Percentiles rank a stretch among this genome's conserved stretches.
Evolutionary conservation across 2,329 filamentous ascomycete species (phyloP).

Genomic region (Elsinoe arachidis): DNA sequence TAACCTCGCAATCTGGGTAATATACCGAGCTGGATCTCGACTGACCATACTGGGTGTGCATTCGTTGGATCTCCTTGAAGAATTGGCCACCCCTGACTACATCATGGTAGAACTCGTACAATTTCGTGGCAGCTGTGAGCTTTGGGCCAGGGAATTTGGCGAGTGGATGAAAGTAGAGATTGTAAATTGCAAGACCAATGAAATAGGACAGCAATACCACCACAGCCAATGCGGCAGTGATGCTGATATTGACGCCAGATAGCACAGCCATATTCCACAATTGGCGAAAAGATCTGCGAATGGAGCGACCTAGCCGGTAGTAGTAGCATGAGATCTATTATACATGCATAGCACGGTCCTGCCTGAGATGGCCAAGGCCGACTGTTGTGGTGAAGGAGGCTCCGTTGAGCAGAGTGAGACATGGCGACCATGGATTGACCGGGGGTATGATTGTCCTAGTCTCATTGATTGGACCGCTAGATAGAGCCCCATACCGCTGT

Average conservation of each 20-base stretch:
- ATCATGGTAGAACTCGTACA: constrained; percentile 26
- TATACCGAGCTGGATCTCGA: neutral
- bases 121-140: constrained; percentile 21
- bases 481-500: too few relatives aligned
- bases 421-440: neutral
- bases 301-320: neutral
- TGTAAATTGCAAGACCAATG: constrained; percentile 18
- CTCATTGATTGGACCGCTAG: too few relatives aligned
- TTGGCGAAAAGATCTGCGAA: neutral
- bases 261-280: neutral
- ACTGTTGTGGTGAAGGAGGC: neutral
- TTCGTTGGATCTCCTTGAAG: constrained; percentile 20
- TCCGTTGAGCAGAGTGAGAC: neutral
- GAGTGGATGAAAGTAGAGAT: constrained; percentile 21
- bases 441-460: neutral
- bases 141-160: constrained; percentile 24
- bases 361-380: neutral
- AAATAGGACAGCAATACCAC: constrained; percentile 12
- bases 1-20: neutral
- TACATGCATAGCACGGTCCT: neutral
- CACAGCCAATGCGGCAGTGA: neutral
- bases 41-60: constrained; percentile 24
- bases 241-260: neutral
- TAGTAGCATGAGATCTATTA: neutral
- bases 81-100: constrained; percentile 22